A percentile compares a stretch with the other conserved stretches of the same genome.
Evolutionary conservation across 2,329 filamentous ascomycete genomes (phyloP).

Genomic region (Hymenoscyphus infarciens): DNA sequence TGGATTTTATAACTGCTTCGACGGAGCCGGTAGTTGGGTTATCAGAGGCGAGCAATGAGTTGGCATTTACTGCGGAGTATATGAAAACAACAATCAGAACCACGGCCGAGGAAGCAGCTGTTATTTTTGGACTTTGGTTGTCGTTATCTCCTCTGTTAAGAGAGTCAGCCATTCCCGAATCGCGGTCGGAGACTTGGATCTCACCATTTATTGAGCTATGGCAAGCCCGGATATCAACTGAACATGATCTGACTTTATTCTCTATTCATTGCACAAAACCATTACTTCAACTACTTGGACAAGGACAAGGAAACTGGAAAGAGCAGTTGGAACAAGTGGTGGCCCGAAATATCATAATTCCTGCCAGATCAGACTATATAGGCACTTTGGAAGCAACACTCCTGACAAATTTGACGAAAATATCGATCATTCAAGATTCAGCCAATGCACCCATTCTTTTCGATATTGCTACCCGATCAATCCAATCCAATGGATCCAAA

Average conservation of each 20-base stretch:
- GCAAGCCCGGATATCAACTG: constrained; percentile 24
- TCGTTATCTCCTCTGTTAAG: constrained; percentile 23
- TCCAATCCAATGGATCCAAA: constrained; percentile 41
- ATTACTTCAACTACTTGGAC: constrained; percentile 31
- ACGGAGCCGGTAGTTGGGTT: constrained; percentile 14
- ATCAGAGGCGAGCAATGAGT: constrained; percentile 14
- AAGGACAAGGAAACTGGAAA: constrained; percentile 22
- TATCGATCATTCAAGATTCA: constrained; percentile 29
- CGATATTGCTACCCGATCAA: constrained; percentile 43
- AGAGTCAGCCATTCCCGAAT: background rate
- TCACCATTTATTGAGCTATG: constrained; percentile 34
- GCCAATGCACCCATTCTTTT: constrained; percentile 43
- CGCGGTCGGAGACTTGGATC: constrained; percentile 21
- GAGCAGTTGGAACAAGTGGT: constrained; percentile 33
- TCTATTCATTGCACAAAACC: constrained; percentile 34
- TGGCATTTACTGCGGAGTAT: constrained; percentile 31
- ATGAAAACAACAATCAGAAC: constrained; percentile 34
- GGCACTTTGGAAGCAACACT: constrained; percentile 23
- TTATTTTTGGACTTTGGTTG: constrained; percentile 33
- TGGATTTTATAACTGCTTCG: constrained; percentile 24
- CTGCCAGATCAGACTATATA: constrained; percentile 27
- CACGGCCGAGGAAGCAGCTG: constrained; percentile 30
- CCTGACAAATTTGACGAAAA: constrained; percentile 26
- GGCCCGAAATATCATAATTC: constrained; percentile 36
- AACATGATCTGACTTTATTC: constrained; percentile 28